These are phyloP conservation scores for Trichoderma sp. DNA, from an alignment of 2,329 filamentous ascomycete species.

Conservation along the genomic window DNA sequence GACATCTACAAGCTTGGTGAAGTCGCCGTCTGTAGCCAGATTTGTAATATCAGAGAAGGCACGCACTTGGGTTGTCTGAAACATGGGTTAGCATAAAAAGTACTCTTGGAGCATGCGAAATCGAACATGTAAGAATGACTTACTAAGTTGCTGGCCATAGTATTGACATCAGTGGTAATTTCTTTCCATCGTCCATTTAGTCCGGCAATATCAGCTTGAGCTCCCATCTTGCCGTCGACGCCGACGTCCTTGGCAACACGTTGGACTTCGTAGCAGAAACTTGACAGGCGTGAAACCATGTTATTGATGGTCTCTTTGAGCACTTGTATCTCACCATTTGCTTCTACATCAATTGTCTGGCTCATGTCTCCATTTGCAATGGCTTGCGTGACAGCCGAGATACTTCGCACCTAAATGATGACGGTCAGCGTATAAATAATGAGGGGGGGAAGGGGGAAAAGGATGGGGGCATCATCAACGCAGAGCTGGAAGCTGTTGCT, in stretches of 20 bases:
- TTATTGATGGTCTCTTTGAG: conserved; percentile 97
- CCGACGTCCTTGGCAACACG: conserved; percentile 94
- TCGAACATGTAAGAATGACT: conserved; percentile 30
- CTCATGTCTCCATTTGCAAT: conserved; percentile 96
- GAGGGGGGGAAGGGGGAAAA: no score
- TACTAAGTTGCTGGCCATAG: conserved; percentile 73
- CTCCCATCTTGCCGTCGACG: conserved; percentile 97
- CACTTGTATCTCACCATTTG: conserved; percentile 90
- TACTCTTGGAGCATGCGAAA: neutral
- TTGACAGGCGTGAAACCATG: conserved; percentile 94
- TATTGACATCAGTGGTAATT: conserved; percentile 95
- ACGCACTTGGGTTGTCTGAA: conserved; percentile 90
- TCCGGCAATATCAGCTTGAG: conserved; percentile 90
- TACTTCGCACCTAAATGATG: conserved; percentile 72
- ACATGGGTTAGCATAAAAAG: conserved; percentile 40
- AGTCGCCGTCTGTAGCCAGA: conserved; percentile 93
- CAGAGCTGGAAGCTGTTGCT: neutral
- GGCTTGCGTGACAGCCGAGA: conserved; percentile 90
- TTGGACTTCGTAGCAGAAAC: conserved; percentile 95
- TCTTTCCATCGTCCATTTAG: conserved; percentile 97
- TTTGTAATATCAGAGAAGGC: conserved; percentile 99
- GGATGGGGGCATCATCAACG: neutral
- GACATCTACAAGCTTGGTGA: conserved; percentile 94
- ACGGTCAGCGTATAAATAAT: neutral
- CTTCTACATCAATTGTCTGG: conserved; percentile 92